These are phyloP conservation scores for Citrus inodora DNA, from an alignment of 345 rosid genomes.

Conservation along the genomic window DNA sequence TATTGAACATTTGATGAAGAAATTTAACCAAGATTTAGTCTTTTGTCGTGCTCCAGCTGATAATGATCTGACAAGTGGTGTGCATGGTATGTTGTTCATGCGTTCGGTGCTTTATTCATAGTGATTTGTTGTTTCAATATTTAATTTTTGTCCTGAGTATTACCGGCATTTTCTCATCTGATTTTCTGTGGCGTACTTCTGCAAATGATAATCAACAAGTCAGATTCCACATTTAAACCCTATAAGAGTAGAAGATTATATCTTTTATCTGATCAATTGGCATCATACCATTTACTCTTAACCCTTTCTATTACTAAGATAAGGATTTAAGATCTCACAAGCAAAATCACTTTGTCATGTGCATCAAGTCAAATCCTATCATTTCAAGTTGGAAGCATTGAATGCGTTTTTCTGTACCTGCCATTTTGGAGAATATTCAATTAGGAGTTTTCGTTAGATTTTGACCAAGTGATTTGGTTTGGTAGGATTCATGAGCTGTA, in stretches of 20 bases:
- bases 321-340: not conserved
- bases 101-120: not conserved
- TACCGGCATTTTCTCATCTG: not conserved
- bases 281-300: not conserved
- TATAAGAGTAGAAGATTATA: not conserved
- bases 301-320: not conserved
- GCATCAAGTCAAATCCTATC: not conserved
- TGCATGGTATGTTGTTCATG: constrained; percentile 51
- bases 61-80: constrained; percentile 48
- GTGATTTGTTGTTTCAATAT: not conserved
- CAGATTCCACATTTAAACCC: not conserved
- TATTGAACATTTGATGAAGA: constrained; percentile 57
- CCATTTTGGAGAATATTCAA: not conserved
- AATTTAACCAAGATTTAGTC: constrained; percentile 79
- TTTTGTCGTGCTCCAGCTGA: constrained; percentile 82
- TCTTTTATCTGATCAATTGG: not conserved
- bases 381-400: not conserved
- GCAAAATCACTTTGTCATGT: not conserved
- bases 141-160: not conserved
- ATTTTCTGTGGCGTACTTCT: not conserved
- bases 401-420: not conserved
- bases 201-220: not conserved
- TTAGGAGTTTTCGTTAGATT: not conserved
- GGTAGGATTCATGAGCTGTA: not conserved
- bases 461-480: not conserved